These are phyloP conservation scores for Taxawa tesnikishii DNA, from an alignment of 2,329 filamentous ascomycete genomes.

Conservation along the genomic window DNA sequence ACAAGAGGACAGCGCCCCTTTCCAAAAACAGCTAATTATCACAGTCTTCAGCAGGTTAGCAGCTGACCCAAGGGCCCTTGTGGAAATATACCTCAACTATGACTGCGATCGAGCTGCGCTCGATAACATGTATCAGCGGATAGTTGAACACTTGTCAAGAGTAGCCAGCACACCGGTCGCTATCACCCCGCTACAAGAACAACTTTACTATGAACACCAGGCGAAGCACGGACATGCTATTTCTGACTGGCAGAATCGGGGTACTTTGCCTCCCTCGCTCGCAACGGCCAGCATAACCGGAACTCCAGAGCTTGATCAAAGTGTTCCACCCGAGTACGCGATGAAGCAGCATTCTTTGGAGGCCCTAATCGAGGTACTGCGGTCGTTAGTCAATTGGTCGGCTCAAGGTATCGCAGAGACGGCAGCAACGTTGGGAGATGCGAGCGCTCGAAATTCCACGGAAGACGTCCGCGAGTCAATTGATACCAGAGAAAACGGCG, in stretches of 20 bases:
- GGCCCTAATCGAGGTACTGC: slow-evolving; percentile 74
- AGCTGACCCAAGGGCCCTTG: slow-evolving; percentile 73
- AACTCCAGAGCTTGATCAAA: slow-evolving; percentile 28
- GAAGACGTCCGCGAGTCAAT: slow-evolving; percentile 61
- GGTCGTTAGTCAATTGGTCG: slow-evolving; percentile 89
- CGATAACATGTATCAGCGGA: slow-evolving; percentile 90
- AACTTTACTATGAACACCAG: slow-evolving; percentile 72
- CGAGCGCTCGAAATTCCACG: slow-evolving; percentile 35
- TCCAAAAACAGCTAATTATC: slow-evolving; percentile 89
- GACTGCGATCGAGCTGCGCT: slow-evolving; percentile 87
- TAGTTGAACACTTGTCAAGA: slow-evolving; percentile 86
- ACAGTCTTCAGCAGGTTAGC: slow-evolving; percentile 73
- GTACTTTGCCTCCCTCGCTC: slow-evolving; percentile 75
- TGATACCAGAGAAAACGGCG: slow-evolving; percentile 50
- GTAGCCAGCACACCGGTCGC: slow-evolving; percentile 70
- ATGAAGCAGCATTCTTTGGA: slow-evolving; percentile 85
- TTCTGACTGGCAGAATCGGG: slow-evolving; percentile 74
- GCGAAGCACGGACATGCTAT: slow-evolving; percentile 41
- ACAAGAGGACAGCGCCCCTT: slow-evolving; percentile 76
- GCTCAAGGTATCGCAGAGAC: slow-evolving; percentile 48
- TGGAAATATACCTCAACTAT: slow-evolving; percentile 96
- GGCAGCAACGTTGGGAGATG: slow-evolving; percentile 25
- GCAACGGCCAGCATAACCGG: slow-evolving; percentile 62
- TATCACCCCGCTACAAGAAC: slow-evolving; percentile 66
- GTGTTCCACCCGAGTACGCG: slow-evolving; percentile 77